Base-by-base conservation (phyloP, 176 grass and related monocot species). In the Oropetium thomaeum region DNA sequence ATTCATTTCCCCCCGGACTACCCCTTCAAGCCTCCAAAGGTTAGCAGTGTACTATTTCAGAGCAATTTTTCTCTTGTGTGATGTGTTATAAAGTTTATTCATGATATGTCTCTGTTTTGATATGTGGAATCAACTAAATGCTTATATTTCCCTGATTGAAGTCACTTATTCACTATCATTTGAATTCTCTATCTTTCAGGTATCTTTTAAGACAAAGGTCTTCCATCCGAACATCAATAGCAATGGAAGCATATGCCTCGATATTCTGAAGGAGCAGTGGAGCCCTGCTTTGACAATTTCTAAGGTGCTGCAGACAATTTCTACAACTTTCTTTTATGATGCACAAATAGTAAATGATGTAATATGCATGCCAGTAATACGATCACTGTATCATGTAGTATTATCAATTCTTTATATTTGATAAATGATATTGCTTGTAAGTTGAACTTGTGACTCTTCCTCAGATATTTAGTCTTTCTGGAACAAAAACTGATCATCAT, bases 191-290 rank as follows among this genome's bases (percentile, higher is more conserved):
- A 5, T 9, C 41, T 39, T 83, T 62, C 39, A 87, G 85, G 85
- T 87, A 68, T 87, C 85, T 60, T 87, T 87, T 71, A 87, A 87
- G 74, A 87, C 85, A 17, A 83, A 87, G 69, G 85, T 87, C 61
- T 87, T 87, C 69, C 85, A 87, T 68, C 85, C 85, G 5, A 87
- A 87, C 42, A 87, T 87, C 75, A 87, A 87, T 74, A 87, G 85
- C 75, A 87, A 87, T 55, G 85, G 85, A 69, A 87, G 85, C 69
- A 87, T 83, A 78, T 87, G 85, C 44, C 85, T 87, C 0, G 85
- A 87, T 37, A 87, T 87, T 79, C 85, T 87, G 51, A 87, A 87
- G 62, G 85, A 87, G 74, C 85, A 87, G 25, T 87, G 85, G 85
- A 87, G 85, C 62, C 85, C 85, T 74, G 85, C 85, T 79, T 79